Percentiles rank a stretch among this genome's conserved stretches.
phyloP scores from a whole-genome alignment of 2,329 filamentous ascomycete genomes.

The Colletotrichum agaves region DNA sequence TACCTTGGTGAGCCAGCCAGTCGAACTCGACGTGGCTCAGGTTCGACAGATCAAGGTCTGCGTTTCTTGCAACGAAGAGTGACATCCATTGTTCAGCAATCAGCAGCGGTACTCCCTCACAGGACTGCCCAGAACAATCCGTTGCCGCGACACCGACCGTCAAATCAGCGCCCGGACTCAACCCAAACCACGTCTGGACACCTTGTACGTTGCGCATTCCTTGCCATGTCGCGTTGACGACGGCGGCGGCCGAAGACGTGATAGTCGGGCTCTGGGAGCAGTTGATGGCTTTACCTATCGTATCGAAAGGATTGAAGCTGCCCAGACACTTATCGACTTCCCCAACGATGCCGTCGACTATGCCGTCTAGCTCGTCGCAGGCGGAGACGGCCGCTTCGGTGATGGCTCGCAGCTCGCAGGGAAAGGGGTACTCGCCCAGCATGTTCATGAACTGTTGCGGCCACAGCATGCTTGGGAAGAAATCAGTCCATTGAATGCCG shows the following conservation, averaged over 20 bases:
- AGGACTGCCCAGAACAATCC: background rate
- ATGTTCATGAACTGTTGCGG: constrained; percentile 25
- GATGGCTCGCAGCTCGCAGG: constrained; percentile 46
- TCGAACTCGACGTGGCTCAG: constrained; percentile 37
- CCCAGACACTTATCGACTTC: constrained; percentile 37
- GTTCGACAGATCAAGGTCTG: constrained; percentile 40
- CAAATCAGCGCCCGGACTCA: constrained; percentile 35
- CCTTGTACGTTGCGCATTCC: constrained; percentile 15
- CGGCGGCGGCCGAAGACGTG: constrained; percentile 27
- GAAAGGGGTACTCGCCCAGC: constrained; percentile 10
- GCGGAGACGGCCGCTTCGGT: constrained; percentile 52
- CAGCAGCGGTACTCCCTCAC: background rate
- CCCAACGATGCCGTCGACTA: constrained; percentile 58
- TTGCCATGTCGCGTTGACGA: constrained; percentile 39
- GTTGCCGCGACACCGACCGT: constrained; percentile 16
- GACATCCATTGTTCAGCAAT: constrained; percentile 40
- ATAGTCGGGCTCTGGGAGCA: constrained; percentile 8
- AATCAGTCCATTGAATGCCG: constrained; percentile 46
- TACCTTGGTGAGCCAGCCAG: background rate
- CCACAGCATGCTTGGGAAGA: constrained; percentile 32
- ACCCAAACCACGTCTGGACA: constrained; percentile 20
- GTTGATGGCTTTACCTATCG: background rate
- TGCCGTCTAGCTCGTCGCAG: constrained; percentile 60
- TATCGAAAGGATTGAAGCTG: constrained; percentile 29
- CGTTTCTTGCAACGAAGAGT: constrained; percentile 44